Conservation (phyloP, 495 filamentous ascomycete species). For the Letharia lupina region DNA sequence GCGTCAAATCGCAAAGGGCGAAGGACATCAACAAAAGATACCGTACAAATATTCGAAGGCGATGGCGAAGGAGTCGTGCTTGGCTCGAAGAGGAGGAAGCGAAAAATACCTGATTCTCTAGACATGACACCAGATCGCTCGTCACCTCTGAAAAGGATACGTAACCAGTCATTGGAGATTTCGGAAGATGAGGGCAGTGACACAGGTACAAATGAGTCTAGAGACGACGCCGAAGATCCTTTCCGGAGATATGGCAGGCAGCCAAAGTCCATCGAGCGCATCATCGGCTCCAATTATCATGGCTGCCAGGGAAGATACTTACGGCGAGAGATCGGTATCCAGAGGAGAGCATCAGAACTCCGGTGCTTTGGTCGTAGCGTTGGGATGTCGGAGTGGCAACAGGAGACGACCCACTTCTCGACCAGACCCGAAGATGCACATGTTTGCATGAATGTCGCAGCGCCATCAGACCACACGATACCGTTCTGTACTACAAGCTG, state of each 20-base stretch:
- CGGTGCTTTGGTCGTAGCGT: constrained; percentile 12
- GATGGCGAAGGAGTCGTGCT: constrained; percentile 19
- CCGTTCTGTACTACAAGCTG: constrained; percentile 72
- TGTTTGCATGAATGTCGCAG: constrained; percentile 46
- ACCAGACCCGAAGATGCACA: constrained; percentile 58
- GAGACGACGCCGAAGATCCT: constrained; percentile 2
- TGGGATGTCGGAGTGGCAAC: constrained; percentile 52
- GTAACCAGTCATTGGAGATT: constrained; percentile 13
- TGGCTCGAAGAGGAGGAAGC: constrained; percentile 31
- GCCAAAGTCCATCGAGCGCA: neutral
- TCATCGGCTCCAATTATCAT: constrained; percentile 9
- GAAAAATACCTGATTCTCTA: constrained; percentile 34
- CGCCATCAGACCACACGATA: constrained; percentile 46
- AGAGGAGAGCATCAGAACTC: constrained; percentile 3
- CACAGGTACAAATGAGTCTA: constrained; percentile 6
- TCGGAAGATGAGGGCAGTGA: constrained; percentile 9
- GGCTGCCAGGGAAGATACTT: constrained; percentile 15
- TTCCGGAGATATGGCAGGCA: neutral
- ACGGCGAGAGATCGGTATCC: constrained; percentile 21
- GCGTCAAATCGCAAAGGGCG: constrained; percentile 46
- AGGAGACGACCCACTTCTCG: constrained; percentile 65
- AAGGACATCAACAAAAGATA: constrained; percentile 24
- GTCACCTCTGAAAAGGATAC: constrained; percentile 24
- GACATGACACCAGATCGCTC: constrained; percentile 25
- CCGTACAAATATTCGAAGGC: constrained; percentile 31